Evolutionary conservation across 176 grass and related monocot species (phyloP).

Genomic region (Eleusine indica): DNA sequence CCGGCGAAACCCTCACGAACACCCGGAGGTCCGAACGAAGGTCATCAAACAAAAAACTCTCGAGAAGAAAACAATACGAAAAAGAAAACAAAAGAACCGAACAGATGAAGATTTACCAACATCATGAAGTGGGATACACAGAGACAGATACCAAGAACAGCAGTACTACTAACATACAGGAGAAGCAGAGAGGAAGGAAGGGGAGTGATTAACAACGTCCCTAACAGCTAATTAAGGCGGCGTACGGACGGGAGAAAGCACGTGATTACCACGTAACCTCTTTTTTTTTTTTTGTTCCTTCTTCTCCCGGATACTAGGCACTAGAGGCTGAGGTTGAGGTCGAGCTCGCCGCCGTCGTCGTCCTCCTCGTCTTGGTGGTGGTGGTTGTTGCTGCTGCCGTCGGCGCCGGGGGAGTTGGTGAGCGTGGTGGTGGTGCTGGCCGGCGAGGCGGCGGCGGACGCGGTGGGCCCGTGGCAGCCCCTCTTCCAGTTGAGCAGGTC

Average conservation of each 20-base stretch:
- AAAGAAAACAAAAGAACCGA: background rate
- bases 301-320: background rate
- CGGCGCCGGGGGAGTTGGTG: constrained; percentile 9
- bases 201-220: constrained; percentile 34
- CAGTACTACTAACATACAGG: constrained; percentile 33
- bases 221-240: constrained; percentile 44
- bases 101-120: constrained; percentile 14
- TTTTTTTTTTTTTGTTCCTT: too few relatives aligned
- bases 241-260: background rate
- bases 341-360: constrained; percentile 44
- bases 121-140: background rate
- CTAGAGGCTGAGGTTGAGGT: constrained; percentile 79
- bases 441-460: constrained; percentile 24
- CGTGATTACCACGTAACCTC: background rate
- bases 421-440: constrained; percentile 39
- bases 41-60: background rate
- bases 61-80: background rate
- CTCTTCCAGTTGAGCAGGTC: constrained; percentile 91
- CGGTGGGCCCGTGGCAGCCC: constrained; percentile 56
- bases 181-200: background rate
- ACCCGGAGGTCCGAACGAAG: constrained; percentile 17
- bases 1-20: constrained; percentile 4
- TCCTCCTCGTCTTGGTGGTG: background rate
- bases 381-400: background rate
- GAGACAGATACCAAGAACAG: constrained; percentile 1